A percentile compares a stretch with the other conserved stretches of the same genome.
Evolutionary conservation across 164 flowering plant species (phyloP).

Genomic region (Berberis thunbergii): DNA sequence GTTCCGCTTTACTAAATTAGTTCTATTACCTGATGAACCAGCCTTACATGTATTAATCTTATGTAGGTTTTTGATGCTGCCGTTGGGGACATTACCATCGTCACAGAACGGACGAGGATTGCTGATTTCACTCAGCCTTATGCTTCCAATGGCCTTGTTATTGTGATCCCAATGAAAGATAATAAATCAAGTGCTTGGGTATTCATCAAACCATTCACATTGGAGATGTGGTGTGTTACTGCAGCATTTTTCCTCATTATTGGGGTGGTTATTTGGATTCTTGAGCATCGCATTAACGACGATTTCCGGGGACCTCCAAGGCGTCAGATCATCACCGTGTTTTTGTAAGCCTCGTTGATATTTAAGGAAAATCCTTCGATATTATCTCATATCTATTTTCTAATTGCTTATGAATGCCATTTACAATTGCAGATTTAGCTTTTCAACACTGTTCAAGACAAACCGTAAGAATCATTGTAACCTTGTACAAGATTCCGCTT

Average conservation of each 20-base stretch:
- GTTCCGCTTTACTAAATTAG: too few species aligned
- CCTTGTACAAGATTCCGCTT: too few species aligned
- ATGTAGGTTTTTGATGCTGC: conserved; percentile 68
- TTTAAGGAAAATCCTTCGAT: not conserved
- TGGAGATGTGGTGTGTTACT: conserved; percentile 61
- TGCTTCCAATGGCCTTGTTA: conserved; percentile 54
- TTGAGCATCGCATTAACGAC: not conserved
- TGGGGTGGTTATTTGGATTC: conserved; percentile 61
- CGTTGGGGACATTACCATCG: conserved; percentile 75
- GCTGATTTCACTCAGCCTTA: conserved; percentile 87
- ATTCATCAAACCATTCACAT: conserved; percentile 68
- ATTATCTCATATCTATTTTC: not conserved
- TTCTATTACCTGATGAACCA: too few species aligned
- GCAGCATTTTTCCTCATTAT: conserved; percentile 57
- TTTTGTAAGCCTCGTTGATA: not conserved
- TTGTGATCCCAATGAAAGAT: conserved; percentile 45
- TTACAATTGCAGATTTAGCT: not conserved
- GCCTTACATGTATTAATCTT: not conserved
- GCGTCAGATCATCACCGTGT: not conserved
- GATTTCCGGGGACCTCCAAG: not conserved
- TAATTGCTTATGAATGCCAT: not conserved
- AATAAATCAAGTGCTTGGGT: conserved; percentile 62
- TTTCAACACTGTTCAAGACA: too few species aligned
- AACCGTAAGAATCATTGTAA: too few species aligned
- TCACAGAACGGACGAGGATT: conserved; percentile 50